Conservation (phyloP, 352 stramenopile genomes). For the Pythium sukuiense region DNA sequence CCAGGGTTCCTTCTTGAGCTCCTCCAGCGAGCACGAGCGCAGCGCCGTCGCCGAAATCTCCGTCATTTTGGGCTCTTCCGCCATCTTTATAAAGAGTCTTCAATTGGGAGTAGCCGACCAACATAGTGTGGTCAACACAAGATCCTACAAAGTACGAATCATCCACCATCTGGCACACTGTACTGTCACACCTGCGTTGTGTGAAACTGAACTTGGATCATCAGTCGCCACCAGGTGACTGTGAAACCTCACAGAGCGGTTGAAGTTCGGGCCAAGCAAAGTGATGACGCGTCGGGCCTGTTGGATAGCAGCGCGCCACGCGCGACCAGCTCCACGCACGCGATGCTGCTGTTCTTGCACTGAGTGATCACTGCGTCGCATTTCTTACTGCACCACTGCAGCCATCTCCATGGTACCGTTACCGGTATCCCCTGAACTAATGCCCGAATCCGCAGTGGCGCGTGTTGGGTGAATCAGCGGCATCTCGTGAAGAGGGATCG, state of each 20-base stretch:
- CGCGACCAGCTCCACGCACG: background rate
- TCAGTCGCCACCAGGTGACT: background rate
- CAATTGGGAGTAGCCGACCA: background rate
- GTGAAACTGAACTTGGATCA: background rate
- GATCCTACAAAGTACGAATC: conserved; percentile 13
- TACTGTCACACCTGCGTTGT: conserved; percentile 10
- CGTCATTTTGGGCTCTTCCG: conserved; percentile 3
- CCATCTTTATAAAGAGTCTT: background rate
- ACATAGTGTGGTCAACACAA: background rate
- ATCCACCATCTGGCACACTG: background rate
- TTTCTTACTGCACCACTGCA: no score
- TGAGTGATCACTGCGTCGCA: background rate
- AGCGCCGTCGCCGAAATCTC: conserved; percentile 27
- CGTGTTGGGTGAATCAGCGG: background rate
- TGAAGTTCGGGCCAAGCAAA: conserved; percentile 21
- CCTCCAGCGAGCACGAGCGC: conserved; percentile 65
- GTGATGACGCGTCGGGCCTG: conserved; percentile 18
- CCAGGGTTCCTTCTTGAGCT: conserved; percentile 86
- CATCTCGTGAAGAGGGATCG: background rate
- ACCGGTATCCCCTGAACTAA: no score
- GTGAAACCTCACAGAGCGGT: conserved; percentile 20
- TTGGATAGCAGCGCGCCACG: conserved; percentile 1
- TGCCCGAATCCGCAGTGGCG: no score
- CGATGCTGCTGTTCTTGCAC: background rate
- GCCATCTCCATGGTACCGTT: no score